These are phyloP conservation scores for Quercus phellos DNA, from an alignment of 331 rosid genomes.

Conservation along the genomic window DNA sequence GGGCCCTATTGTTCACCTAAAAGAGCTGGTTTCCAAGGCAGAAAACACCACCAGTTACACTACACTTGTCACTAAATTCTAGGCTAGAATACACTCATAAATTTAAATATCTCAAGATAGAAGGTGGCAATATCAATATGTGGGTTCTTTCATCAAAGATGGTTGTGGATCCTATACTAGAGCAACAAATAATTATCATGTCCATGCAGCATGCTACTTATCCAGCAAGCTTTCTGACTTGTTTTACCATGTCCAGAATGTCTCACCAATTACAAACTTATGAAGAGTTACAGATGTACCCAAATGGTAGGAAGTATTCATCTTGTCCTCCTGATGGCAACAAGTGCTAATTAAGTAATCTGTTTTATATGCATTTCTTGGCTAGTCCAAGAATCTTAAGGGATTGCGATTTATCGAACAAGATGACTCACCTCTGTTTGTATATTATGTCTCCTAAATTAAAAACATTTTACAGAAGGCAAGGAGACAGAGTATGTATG, in stretches of 20 bases:
- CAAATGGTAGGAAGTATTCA: not conserved
- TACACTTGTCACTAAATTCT: not conserved
- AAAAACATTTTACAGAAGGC: not conserved
- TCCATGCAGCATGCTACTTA: not conserved
- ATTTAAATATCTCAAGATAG: not conserved
- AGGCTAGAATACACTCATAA: not conserved
- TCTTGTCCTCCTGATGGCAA: not conserved
- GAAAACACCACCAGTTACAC: not conserved
- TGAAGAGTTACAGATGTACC: not conserved
- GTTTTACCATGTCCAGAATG: not conserved
- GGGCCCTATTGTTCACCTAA: not conserved
- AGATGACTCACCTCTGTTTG: not conserved
- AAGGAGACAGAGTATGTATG: not conserved
- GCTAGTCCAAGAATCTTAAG: not conserved
- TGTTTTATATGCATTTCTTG: not conserved
- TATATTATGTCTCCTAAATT: not conserved
- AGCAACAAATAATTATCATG: not conserved
- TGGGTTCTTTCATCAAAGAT: not conserved
- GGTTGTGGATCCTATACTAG: not conserved
- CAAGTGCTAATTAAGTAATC: not conserved
- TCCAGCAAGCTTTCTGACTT: not conserved
- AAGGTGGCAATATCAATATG: not conserved
- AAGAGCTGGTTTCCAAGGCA: not conserved
- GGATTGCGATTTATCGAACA: not conserved
- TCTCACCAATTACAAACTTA: not conserved